Evolutionary conservation across 139 green algal species (phyloP), one percentile per base, ranked within the genome.

Genomic region (Chlamydomonas sp.): DNA sequence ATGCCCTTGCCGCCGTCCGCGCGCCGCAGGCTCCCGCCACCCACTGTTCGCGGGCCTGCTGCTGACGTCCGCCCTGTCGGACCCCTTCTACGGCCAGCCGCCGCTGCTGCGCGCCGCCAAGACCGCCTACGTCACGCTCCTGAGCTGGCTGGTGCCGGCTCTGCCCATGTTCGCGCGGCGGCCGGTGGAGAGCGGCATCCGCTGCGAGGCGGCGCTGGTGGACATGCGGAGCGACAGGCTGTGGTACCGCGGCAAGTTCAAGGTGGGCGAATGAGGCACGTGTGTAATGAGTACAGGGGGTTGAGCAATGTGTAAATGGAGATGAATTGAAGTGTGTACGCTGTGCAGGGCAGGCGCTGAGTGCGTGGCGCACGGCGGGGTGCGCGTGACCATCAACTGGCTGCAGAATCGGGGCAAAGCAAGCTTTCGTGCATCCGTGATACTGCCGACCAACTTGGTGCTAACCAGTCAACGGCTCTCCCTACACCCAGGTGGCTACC

Each of bases 11-110:
- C 31, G 31, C 31, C 31, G 31, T 49, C 31, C 31, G 31, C 31
- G 31, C 31, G 31, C 31, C 31, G 31, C 31, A 49, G 31, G 31
- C 31, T 49, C 31, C 31, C 31, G 31, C 31, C 31, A 49, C 31
- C 31, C 31, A 49, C n/a, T 87, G 31, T 87, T 18, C 71, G 61
- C n/a, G n/a, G 83, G 83, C 1, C 49, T 87, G 31, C 74, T 87
- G 83, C 73, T 80, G 83, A 87, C 83, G 71, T 87, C 83, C 9
- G 59, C 58, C 20, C 83, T 87, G 6, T 81, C 72, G 14, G 83
- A 87, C 61, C n/a, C 83, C 16, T 12, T 87, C 61, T 80, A 81
- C 83, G 73, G 83, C 83, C 66, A 63, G 60, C n/a, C 57, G 1
- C 63, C 58, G 16, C 5, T 76, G 1, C 2, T 87, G 6, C 83